Evolutionary conservation across 2,329 filamentous ascomycete species (phyloP).

Genomic region (Cladophialophora chaetospira): DNA sequence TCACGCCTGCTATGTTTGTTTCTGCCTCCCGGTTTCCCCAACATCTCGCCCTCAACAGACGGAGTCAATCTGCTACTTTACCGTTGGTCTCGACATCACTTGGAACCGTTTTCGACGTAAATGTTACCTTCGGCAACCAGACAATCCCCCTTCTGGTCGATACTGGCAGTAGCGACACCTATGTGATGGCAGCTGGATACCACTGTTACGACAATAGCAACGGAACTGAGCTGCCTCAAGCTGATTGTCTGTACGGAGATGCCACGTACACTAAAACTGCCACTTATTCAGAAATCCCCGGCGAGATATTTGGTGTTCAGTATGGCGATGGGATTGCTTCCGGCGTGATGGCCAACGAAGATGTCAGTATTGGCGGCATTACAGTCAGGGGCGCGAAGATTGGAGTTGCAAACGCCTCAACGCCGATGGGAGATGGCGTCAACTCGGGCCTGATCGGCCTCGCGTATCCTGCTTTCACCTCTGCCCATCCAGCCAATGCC

Average conservation of each 20-base stretch:
- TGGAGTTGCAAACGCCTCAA: conserved; percentile 48
- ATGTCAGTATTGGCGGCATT: conserved; percentile 33
- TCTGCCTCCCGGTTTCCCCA: not conserved
- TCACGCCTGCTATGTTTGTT: not conserved
- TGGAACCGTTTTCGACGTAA: conserved; percentile 17
- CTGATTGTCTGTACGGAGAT: conserved; percentile 30
- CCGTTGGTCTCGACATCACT: conserved; percentile 2
- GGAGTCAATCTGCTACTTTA: conserved; percentile 2
- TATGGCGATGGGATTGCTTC: conserved; percentile 35
- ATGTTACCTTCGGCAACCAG: conserved; percentile 36
- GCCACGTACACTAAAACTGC: conserved; percentile 26
- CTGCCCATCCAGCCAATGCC: conserved; percentile 37
- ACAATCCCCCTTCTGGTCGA: conserved; percentile 47
- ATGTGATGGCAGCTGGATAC: conserved; percentile 42
- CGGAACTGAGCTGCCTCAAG: conserved; percentile 11
- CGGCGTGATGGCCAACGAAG: conserved; percentile 33
- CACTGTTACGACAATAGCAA: conserved; percentile 38
- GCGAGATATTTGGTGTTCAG: conserved; percentile 32
- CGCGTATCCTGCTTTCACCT: conserved; percentile 53
- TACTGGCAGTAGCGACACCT: conserved; percentile 53
- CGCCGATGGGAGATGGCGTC: conserved; percentile 48
- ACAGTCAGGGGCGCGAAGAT: conserved; percentile 46
- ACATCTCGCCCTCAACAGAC: conserved; percentile 8
- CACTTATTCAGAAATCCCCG: conserved; percentile 28
- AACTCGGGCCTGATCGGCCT: conserved; percentile 56